Evolutionary conservation across 176 grass and related monocot species (phyloP).

Genomic region (Pharus latifolius): DNA sequence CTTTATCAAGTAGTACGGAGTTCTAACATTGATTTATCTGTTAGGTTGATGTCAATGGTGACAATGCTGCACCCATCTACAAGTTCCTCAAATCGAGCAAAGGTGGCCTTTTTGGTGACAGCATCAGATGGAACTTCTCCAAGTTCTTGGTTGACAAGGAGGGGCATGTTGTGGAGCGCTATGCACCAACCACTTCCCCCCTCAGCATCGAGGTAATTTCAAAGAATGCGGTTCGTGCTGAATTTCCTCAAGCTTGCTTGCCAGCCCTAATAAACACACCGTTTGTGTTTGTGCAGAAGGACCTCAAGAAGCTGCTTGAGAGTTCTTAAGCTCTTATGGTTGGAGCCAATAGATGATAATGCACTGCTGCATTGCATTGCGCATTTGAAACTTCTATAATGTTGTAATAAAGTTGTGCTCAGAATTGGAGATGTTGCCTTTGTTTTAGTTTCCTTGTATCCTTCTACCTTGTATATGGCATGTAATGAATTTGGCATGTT

Average conservation of each 20-base stretch:
- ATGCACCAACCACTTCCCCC: conserved; percentile 74
- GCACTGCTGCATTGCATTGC: conserved; percentile 7
- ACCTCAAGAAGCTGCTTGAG: conserved; percentile 68
- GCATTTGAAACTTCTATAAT: not conserved
- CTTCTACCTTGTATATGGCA: not conserved
- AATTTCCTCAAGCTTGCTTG: not conserved
- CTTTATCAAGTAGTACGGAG: not conserved
- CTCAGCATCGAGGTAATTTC: conserved; percentile 70
- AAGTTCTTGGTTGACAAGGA: conserved; percentile 91
- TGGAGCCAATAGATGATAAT: not conserved
- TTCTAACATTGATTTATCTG: not conserved
- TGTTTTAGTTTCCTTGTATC: not conserved
- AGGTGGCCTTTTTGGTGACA: conserved; percentile 56
- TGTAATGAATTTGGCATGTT: conserved; percentile 9
- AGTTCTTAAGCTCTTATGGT: conserved; percentile 16
- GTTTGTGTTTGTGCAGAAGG: conserved; percentile 53
- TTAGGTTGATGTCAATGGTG: conserved; percentile 87
- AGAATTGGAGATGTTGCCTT: conserved; percentile 5
- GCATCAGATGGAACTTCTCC: conserved; percentile 93
- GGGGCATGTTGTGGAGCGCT: conserved; percentile 69
- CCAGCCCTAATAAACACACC: not conserved
- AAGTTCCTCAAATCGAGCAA: conserved; percentile 84
- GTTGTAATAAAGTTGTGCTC: conserved; percentile 21
- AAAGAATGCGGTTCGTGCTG: not conserved
- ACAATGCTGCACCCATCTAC: conserved; percentile 63